Base-by-base conservation (phyloP, 352 stramenopile genomes). In the Phytophthora melonis region DNA sequence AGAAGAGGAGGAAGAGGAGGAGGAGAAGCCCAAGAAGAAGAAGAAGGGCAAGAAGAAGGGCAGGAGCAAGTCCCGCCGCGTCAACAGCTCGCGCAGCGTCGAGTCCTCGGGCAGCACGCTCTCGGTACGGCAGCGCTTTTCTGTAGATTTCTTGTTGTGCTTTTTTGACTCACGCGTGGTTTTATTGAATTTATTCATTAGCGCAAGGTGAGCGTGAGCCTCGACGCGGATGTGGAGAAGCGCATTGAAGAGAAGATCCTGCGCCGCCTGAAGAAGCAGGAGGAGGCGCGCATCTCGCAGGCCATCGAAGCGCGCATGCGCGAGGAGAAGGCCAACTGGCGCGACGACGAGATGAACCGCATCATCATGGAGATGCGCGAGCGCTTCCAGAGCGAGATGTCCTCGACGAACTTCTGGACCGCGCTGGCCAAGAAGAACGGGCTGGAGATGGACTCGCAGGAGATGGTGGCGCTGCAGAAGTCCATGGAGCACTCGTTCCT, bases 301-400 rank as follows among this genome's bases (percentile, higher is more conserved):
- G 89, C 89, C 21, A 96, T 96, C 43, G 89, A 96, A 78, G 70
- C 87, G 49, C 89, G 89, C 43, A 96, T 96, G 89, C 77, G 79
- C 36, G 82, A 85, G 34, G 87, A 93, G 43, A 96, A 96, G 66
- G 89, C 89, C n/a, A 93, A 89, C 58, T 96, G 89, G 89, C 86
- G 85, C 43, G 89, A 96, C 66, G 89, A 93, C 50, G 89, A 96
- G 73, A 96, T 96, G 89, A 96, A 96, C 76, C 88, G 88, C 56
- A 96, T 96, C 64, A 94, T 94, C 66, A 93, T 94, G 81, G 88
- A 96, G 70, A 94, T 96, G 87, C 86, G 89, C 39, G 88, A 94
- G 66, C 87, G 88, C 5, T 92, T 96, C 68, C 87, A 95, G 72
- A 92, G 70, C 43, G 89, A 96, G 77, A 90, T 95, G 81, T 86